These are phyloP conservation scores for Saxophila tyrrhenica DNA, from an alignment of 495 filamentous ascomycete species.

Conservation along the genomic window DNA sequence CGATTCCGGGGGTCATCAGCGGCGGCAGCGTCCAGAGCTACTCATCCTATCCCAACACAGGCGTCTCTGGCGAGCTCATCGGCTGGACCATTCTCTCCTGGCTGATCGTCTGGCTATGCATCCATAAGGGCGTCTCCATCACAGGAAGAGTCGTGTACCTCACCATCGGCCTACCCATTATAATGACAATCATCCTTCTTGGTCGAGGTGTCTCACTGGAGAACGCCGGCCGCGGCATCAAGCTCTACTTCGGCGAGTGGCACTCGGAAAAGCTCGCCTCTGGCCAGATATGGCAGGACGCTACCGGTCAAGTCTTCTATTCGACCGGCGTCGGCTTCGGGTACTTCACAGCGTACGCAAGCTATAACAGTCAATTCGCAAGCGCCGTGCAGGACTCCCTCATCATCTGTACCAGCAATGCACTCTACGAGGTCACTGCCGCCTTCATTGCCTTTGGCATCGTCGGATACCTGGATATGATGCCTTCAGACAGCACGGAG, in stretches of 20 bases:
- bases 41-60: neutral
- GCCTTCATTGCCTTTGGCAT: neutral
- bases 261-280: neutral
- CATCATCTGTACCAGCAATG: neutral
- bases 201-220: neutral
- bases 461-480: neutral
- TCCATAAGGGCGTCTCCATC: neutral
- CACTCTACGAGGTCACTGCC: neutral
- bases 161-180: neutral
- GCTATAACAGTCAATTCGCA: neutral
- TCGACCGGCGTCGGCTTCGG: neutral
- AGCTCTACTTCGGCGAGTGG: neutral
- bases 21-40: neutral
- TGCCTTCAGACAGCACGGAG: neutral
- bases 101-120: neutral
- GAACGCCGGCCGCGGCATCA: neutral
- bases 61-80: neutral
- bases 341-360: neutral
- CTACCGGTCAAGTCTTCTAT: neutral
- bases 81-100: neutral
- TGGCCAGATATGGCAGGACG: neutral
- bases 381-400: neutral
- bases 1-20: neutral
- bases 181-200: neutral
- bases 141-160: constrained; percentile 1